Evolutionary conservation across 2,329 filamentous ascomycete species (phyloP).

Genomic region (Colletotrichum caudatum): DNA sequence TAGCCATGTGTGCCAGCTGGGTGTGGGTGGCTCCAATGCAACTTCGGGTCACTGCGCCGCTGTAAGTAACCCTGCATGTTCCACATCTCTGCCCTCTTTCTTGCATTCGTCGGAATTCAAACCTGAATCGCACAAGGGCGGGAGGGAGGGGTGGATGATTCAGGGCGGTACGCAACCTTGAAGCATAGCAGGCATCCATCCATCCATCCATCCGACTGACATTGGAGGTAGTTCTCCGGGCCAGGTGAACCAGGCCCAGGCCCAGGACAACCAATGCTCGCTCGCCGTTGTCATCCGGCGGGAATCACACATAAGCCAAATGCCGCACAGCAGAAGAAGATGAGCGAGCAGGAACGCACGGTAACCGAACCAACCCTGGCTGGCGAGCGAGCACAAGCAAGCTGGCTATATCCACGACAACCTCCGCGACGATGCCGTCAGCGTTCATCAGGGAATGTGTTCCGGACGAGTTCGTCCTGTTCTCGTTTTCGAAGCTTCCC

Average conservation of each 20-base stretch:
- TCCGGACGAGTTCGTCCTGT: slow-evolving; percentile 4
- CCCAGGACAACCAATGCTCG: neutral
- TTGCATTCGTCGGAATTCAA: neutral
- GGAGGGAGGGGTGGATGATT: neutral
- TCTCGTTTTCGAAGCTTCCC: neutral
- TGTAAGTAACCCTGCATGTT: neutral
- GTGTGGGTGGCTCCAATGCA: neutral
- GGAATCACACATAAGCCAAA: neutral
- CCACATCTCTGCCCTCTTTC: neutral
- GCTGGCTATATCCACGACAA: neutral
- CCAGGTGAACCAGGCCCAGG: neutral
- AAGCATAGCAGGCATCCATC: neutral
- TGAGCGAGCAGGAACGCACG: neutral
- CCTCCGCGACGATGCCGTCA: neutral
- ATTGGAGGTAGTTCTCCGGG: neutral
- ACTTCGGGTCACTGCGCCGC: neutral
- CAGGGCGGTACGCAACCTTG: neutral
- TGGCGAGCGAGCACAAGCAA: too few species aligned
- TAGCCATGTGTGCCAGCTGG: too few species aligned
- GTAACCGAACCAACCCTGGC: neutral
- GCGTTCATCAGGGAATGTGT: neutral
- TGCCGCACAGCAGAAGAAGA: neutral
- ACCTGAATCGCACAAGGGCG: neutral
- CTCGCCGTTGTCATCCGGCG: neutral
- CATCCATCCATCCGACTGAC: neutral